These are phyloP conservation scores for Coprinopsis strossmayeri DNA, from an alignment of 768 basidiomycete genomes.

Conservation along the genomic window DNA sequence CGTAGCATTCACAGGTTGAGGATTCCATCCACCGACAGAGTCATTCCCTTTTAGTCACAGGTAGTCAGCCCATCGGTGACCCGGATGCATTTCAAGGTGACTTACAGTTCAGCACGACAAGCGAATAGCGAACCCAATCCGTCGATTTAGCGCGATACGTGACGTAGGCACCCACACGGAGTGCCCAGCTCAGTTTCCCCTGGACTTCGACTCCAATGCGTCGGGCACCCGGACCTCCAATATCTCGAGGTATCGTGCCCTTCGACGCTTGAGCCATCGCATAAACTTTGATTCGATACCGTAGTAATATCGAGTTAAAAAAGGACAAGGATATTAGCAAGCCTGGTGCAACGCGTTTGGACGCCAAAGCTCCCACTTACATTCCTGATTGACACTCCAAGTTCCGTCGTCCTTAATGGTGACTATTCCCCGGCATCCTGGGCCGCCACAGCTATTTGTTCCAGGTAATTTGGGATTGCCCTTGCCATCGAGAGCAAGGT, in stretches of 20 bases:
- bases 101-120: slow-evolving; percentile 65
- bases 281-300: slow-evolving; percentile 36
- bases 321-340: not conserved
- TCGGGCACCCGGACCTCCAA: slow-evolving; percentile 56
- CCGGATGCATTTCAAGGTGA: not conserved
- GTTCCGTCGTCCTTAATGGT: slow-evolving; percentile 55
- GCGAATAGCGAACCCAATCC: slow-evolving; percentile 59
- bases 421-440: slow-evolving; percentile 59
- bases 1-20: slow-evolving; percentile 45
- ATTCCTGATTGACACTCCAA: slow-evolving; percentile 67
- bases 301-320: not conserved
- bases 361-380: slow-evolving; percentile 21
- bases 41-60: slow-evolving; percentile 45
- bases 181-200: slow-evolving; percentile 44
- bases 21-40: slow-evolving; percentile 44
- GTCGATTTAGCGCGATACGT: slow-evolving; percentile 44
- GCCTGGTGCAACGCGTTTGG: not conserved
- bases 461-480: slow-evolving; percentile 58
- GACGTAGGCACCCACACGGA: slow-evolving; percentile 57
- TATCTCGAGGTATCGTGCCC: slow-evolving; percentile 60
- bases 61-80: slow-evolving; percentile 1
- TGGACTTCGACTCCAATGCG: slow-evolving; percentile 55
- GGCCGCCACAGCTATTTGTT: slow-evolving; percentile 47
- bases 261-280: slow-evolving; percentile 66
- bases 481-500: slow-evolving; percentile 52